phyloP scores from a whole-genome alignment of 306 rosid genomes.

The Lathyrus oleraceus region DNA sequence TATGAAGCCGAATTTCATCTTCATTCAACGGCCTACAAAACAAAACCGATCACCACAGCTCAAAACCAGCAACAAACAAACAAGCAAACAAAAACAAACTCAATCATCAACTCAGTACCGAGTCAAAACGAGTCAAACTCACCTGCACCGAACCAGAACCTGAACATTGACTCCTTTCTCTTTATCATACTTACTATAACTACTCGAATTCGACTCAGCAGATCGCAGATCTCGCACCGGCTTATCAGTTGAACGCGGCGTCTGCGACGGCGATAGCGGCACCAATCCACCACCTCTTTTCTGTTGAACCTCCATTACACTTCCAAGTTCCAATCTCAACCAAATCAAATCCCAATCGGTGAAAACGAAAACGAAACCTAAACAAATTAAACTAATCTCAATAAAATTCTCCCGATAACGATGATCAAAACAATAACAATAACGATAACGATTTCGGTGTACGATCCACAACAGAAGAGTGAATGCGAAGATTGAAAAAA shows the following conservation, averaged over 20 bases:
- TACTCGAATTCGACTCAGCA: slow-evolving; percentile 80
- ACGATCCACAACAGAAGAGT: slow-evolving; percentile 22
- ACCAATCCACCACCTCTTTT: slow-evolving; percentile 81
- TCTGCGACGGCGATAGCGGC: slow-evolving; percentile 84
- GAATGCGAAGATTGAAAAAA: slow-evolving; percentile 21
- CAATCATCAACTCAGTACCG: slow-evolving; percentile 30
- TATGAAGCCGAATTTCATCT: slow-evolving; percentile 78
- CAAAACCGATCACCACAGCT: slow-evolving; percentile 28
- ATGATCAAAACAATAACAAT: neutral
- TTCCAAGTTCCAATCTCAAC: slow-evolving; percentile 12
- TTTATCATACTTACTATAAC: slow-evolving; percentile 63
- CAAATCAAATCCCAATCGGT: slow-evolving; percentile 31
- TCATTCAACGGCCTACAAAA: slow-evolving; percentile 86
- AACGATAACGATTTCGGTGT: neutral
- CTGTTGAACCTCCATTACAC: slow-evolving; percentile 69
- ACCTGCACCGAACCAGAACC: slow-evolving; percentile 98
- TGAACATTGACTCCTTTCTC: slow-evolving; percentile 99
- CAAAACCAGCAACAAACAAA: slow-evolving; percentile 16
- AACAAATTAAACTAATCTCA: neutral
- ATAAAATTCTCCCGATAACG: neutral
- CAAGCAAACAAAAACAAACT: neutral
- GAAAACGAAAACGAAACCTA: slow-evolving; percentile 8
- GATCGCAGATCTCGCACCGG: slow-evolving; percentile 90
- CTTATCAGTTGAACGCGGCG: slow-evolving; percentile 91
- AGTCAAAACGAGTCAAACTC: slow-evolving; percentile 42